Evolutionary conservation across 371 early-diverging fungal species (phyloP), one percentile per base, ranked within the genome.

Genomic region (Haplosporangium sp.): DNA sequence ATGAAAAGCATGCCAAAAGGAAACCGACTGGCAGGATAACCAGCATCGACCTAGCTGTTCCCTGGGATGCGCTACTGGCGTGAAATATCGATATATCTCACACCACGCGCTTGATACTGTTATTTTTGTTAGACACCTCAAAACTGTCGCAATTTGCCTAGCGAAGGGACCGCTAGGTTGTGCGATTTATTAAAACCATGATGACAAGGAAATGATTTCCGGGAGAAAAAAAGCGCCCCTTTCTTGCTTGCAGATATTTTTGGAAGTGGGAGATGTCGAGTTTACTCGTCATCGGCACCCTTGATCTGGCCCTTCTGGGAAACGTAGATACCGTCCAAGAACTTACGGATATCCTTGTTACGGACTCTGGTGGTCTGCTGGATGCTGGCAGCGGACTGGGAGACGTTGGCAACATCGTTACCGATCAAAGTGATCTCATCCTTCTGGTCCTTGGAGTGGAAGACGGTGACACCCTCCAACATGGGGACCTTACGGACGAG

Each of bases 321-420:
- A 71, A 98, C 96, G 92, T 98, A 98, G 94, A 98, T 94, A 92
- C 98, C 99, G 86, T 99, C 99, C 86, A 99, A 90, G 95, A 99
- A 99, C 90, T 99, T 98, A 90, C 99, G 96, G 87, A 97, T 96
- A 95, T 97, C 99, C 90, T 96, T 94, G 89, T 95, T 94, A 85
- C 92, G 92, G 81, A 93, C 95, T 58, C 87, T 87, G 79, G 92
- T 91, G 64, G 92, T 87, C 84, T 96, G 95, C 81, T 93, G 92
- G 83, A 98, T 95, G 74, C 86, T 85, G 50, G 96, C 98, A 69
- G 98, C 94, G 54, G 74, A 81, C 90, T 99, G 99, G 63, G 99
- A 99, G 55, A 99, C 99, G 87, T 93, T 92, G 81, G 97, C 95
- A 56, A 99, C 85, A 85, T 96, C 95, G 89, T 97, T 98, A 62